These are phyloP conservation scores for Hypoxylon sp. DNA, from an alignment of 2,329 filamentous ascomycete species.

Conservation along the genomic window DNA sequence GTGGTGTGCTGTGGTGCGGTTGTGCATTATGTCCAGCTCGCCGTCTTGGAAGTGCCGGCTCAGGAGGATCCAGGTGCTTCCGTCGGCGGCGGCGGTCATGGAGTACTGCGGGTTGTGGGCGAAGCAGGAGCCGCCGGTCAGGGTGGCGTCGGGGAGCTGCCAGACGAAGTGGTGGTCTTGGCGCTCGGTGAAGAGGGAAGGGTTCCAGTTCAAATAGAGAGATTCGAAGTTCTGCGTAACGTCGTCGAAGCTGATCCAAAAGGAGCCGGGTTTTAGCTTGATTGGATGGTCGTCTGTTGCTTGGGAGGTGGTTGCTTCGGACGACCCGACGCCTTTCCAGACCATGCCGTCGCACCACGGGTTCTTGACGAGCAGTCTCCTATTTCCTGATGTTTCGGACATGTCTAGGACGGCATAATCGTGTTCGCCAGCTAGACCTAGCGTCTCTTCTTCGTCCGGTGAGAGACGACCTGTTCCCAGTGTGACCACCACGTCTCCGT, in stretches of 20 bases:
- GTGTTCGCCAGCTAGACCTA: constrained; percentile 90
- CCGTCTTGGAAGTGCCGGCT: constrained; percentile 86
- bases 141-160: constrained; percentile 68
- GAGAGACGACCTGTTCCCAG: constrained; percentile 90
- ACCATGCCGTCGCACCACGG: constrained; percentile 90
- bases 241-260: constrained; percentile 93
- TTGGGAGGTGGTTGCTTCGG: constrained; percentile 42
- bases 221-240: constrained; percentile 94
- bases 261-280: constrained; percentile 76
- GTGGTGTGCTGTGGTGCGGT: constrained; percentile 53
- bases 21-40: constrained; percentile 70
- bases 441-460: constrained; percentile 79
- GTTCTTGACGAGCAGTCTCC: constrained; percentile 89
- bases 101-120: constrained; percentile 81
- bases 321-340: constrained; percentile 72
- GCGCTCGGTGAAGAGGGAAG: constrained; percentile 81
- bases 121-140: constrained; percentile 65
- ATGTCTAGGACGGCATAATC: constrained; percentile 94
- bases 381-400: constrained; percentile 70
- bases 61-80: constrained; percentile 85
- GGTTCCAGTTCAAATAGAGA: constrained; percentile 98
- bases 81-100: constrained; percentile 70
- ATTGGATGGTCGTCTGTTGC: constrained; percentile 48
- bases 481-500: constrained; percentile 87
- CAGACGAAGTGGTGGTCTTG: constrained; percentile 94